Conservation (phyloP, 306 rosid genomes). For the Rosa lucieae region DNA sequence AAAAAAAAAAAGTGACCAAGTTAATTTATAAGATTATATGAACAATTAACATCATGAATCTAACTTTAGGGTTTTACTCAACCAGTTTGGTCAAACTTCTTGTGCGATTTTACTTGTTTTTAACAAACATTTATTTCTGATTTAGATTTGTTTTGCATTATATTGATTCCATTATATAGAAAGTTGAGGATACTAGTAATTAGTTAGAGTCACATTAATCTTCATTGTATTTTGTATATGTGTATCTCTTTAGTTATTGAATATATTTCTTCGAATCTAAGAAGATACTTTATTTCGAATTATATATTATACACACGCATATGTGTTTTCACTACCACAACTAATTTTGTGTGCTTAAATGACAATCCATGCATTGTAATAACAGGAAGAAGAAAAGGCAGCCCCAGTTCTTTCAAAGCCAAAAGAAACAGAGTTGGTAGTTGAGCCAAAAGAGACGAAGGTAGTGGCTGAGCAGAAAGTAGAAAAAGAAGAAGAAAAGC, state of each 20-base stretch:
- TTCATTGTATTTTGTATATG: too few relatives aligned
- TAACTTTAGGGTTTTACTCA: neutral
- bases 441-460: conserved; percentile 2
- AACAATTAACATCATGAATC: neutral
- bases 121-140: too few relatives aligned
- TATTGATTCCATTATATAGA: too few relatives aligned
- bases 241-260: too few relatives aligned
- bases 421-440: neutral
- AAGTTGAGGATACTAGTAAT: neutral
- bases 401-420: neutral
- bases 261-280: neutral
- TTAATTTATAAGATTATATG: too few relatives aligned
- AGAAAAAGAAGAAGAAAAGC: conserved; percentile 14
- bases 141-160: too few relatives aligned
- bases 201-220: neutral
- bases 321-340: neutral
- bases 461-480: neutral
- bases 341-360: neutral
- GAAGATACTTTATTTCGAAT: neutral
- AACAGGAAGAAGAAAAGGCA: conserved; percentile 21
- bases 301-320: neutral
- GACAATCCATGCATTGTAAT: neutral
- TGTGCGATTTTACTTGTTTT: neutral
- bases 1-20: too few relatives aligned
- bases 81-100: neutral